Percentiles rank a stretch among this genome's conserved stretches.
Evolutionary conservation across 23 red algal genomes (phyloP).

Genomic region (Gracilaria caudata): DNA sequence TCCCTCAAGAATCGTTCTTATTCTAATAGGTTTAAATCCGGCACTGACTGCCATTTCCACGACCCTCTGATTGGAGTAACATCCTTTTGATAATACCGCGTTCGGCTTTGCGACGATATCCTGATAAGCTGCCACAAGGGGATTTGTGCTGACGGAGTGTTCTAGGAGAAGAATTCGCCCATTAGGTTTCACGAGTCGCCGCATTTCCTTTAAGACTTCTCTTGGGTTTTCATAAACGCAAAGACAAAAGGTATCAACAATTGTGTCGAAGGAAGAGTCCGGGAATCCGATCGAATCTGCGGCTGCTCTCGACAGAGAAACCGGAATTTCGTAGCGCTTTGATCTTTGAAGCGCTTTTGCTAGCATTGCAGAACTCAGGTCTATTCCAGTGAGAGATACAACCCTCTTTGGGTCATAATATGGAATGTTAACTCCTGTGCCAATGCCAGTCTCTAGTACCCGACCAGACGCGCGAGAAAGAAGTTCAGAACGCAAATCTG

Average conservation of each 20-base stretch:
- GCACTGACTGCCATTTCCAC: slow-evolving; percentile 19
- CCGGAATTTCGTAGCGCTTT: neutral
- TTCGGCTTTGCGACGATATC: slow-evolving; percentile 41
- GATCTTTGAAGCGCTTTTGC: slow-evolving; percentile 28
- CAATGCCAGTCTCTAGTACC: slow-evolving; percentile 78
- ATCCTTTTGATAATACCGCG: slow-evolving; percentile 74
- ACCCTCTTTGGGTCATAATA: slow-evolving; percentile 54
- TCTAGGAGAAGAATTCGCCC: slow-evolving; percentile 81
- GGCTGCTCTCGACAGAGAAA: slow-evolving; percentile 10
- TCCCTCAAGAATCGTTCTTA: slow-evolving; percentile 20
- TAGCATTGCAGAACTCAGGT: slow-evolving; percentile 68
- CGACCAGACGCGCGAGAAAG: slow-evolving; percentile 48
- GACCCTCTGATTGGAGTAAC: slow-evolving; percentile 72
- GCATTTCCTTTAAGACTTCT: slow-evolving; percentile 63
- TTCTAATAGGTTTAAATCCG: slow-evolving; percentile 47
- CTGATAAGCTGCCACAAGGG: slow-evolving; percentile 74
- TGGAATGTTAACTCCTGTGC: slow-evolving; percentile 82
- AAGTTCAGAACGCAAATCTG: slow-evolving; percentile 51
- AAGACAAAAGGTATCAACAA: slow-evolving; percentile 85
- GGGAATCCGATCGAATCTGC: slow-evolving; percentile 54
- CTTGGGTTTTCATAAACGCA: slow-evolving; percentile 69
- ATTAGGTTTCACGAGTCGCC: slow-evolving; percentile 49
- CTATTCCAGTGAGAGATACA: slow-evolving; percentile 65
- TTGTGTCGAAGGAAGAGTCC: slow-evolving; percentile 65
- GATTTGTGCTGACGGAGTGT: slow-evolving; percentile 50